Base-by-base conservation (phyloP, 345 rosid genomes). In the Eucalyptus tenuipes region DNA sequence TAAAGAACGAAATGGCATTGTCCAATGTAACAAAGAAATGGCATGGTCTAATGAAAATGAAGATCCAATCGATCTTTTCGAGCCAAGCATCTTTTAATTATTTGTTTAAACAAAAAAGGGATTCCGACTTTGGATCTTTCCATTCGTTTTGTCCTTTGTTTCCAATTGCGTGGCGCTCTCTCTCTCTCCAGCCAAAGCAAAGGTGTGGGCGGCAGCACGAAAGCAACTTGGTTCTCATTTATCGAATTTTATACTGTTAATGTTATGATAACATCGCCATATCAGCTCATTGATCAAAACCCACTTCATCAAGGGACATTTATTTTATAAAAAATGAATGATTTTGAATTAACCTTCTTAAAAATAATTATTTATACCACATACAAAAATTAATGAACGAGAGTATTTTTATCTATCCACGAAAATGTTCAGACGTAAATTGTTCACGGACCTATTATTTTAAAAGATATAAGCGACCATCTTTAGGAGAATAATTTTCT, bases 391-490 rank as follows among this genome's bases (percentile, higher is more conserved):
- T 17, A 17, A 50, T 50, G 8, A 17, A 52, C 24, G 10, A 0
- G 7, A 7, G 7, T 20, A 52, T 7, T 18, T 52, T 18, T 4
- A 18, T 33, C 3, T 55, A 55, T 55, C 3, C 3, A 24, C 2
- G 0, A 22, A 22, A 48, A 48, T 48, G 13, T 48, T 48, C 49
- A 10, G 13, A 24, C 3, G 10, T 55, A 55, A 55, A 55, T 55
- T 55, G 13, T 24, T 55, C 13, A 24, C 3, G 1, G 12, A 59
- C 2, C 4, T 5, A 27, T 59, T 59, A 59, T 5, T 59, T 59
- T 6, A 27, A 27, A 3, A 4, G 4, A 59, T 59, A 27, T 0
- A 5, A 59, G 31, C 1, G 7, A 5, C 0, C 14, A 27, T 59
- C 0, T 59, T 55, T 24, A 24, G 3, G 5, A 55, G 27, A 55